Evolutionary conservation across 2,329 filamentous ascomycete species (phyloP).

Genomic region (Fusarium vanettenii): DNA sequence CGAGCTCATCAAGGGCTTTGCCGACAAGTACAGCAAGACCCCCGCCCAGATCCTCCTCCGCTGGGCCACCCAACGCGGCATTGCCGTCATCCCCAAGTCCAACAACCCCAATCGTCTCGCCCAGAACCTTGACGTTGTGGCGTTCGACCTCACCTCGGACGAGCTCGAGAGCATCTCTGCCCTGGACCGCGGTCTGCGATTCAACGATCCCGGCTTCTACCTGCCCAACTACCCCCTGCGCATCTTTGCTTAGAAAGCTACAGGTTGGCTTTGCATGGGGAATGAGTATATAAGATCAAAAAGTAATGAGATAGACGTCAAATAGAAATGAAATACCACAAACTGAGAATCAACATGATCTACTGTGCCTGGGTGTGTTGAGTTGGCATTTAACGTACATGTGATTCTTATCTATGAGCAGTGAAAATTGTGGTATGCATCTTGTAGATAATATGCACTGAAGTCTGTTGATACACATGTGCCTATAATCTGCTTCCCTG

Average conservation of each 20-base stretch:
- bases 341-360: background rate
- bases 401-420: no score
- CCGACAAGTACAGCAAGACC: slow-evolving; percentile 66
- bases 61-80: slow-evolving; percentile 74
- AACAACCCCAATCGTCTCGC: slow-evolving; percentile 61
- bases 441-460: background rate
- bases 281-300: background rate
- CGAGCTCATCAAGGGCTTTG: slow-evolving; percentile 59
- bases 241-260: slow-evolving; percentile 56
- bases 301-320: slow-evolving; percentile 6
- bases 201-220: slow-evolving; percentile 63
- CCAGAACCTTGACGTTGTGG: slow-evolving; percentile 67
- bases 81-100: slow-evolving; percentile 74
- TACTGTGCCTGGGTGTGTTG: background rate
- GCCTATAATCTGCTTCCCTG: background rate
- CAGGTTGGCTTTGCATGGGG: background rate
- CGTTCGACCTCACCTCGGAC: slow-evolving; percentile 63
- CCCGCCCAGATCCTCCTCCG: slow-evolving; percentile 74
- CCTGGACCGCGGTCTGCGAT: slow-evolving; percentile 66
- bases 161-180: slow-evolving; percentile 68
- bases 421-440: background rate
- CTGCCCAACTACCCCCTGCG: slow-evolving; percentile 58
- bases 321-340: slow-evolving; percentile 5
- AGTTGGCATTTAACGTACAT: background rate
- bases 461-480: background rate